phyloP scores from a whole-genome alignment of 1,284 basidiomycete genomes.

The Porogramme epimiltina region DNA sequence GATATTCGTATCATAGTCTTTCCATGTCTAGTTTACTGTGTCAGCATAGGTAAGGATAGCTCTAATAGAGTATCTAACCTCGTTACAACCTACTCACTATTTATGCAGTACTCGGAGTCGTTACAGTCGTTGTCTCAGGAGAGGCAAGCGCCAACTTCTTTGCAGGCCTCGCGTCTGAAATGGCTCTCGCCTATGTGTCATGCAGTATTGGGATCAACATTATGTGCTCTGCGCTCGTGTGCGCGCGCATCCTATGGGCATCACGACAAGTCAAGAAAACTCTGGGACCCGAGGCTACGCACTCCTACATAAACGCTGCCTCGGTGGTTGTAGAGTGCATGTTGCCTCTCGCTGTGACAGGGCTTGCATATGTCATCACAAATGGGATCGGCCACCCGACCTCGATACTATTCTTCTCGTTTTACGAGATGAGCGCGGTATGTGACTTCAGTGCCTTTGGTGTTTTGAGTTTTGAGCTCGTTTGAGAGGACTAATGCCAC shows the following conservation, averaged over 20 bases:
- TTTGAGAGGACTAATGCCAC: not conserved
- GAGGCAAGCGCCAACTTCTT: constrained; percentile 14
- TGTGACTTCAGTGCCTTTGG: not conserved
- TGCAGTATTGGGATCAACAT: constrained; percentile 14
- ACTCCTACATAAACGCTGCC: constrained; percentile 10
- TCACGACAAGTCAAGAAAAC: not conserved
- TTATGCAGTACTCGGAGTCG: constrained; percentile 15
- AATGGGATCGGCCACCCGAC: constrained; percentile 6
- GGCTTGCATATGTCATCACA: constrained; percentile 9
- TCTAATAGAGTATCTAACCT: not conserved
- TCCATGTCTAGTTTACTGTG: constrained; percentile 6
- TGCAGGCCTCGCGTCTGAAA: constrained; percentile 11
- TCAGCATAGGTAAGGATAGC: constrained; percentile 6
- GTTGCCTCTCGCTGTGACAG: constrained; percentile 10
- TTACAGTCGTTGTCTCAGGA: constrained; percentile 16
- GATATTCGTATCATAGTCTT: constrained; percentile 8
- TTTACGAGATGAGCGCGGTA: constrained; percentile 17
- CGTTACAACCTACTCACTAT: not conserved
- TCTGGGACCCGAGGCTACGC: not conserved
- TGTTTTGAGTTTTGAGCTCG: too few species aligned
- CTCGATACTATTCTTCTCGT: constrained; percentile 10
- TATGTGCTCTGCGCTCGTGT: constrained; percentile 17
- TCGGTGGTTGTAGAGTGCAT: constrained; percentile 17
- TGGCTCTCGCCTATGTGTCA: constrained; percentile 15
- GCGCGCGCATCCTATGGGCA: constrained; percentile 11